Percentiles rank a stretch among this genome's conserved stretches.
phyloP scores from a whole-genome alignment of 106 monocot species.

The Phalaenopsis equestris region DNA sequence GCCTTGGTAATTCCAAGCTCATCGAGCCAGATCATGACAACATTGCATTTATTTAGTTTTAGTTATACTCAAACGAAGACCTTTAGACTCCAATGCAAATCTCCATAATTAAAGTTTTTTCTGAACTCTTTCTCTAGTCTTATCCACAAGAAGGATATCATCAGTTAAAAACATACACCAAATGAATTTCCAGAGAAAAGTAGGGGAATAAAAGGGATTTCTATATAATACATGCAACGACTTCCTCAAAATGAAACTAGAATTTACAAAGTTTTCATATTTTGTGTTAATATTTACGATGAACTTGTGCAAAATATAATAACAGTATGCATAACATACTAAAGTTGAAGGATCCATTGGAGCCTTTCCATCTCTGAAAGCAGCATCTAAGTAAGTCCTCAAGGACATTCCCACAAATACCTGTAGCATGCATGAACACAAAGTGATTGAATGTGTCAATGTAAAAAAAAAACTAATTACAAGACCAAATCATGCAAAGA shows the following conservation, averaged over 20 bases:
- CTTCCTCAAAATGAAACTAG: neutral
- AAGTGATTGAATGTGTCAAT: neutral
- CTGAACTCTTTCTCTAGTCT: too few species aligned
- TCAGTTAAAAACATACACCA: too few species aligned
- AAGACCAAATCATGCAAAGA: neutral
- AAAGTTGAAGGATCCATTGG: conserved; percentile 97
- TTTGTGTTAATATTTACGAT: neutral
- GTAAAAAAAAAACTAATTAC: neutral
- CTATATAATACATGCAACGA: neutral
- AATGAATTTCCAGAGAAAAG: neutral
- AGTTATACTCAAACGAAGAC: too few species aligned
- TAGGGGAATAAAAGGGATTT: neutral
- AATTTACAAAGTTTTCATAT: neutral
- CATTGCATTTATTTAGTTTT: too few species aligned
- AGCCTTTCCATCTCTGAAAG: conserved; percentile 98
- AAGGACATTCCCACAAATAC: conserved; percentile 98
- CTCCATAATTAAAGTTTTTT: too few species aligned
- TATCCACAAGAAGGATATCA: too few species aligned
- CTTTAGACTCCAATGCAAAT: too few species aligned
- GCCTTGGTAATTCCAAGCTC: too few species aligned
- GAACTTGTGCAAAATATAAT: neutral
- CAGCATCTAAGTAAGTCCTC: conserved; percentile 94
- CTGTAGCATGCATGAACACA: conserved; percentile 28
- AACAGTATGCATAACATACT: conserved; percentile 37
- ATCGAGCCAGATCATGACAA: too few species aligned